Conservation (phyloP, 805 yeast species). For the Barnettozyma salicaria region DNA sequence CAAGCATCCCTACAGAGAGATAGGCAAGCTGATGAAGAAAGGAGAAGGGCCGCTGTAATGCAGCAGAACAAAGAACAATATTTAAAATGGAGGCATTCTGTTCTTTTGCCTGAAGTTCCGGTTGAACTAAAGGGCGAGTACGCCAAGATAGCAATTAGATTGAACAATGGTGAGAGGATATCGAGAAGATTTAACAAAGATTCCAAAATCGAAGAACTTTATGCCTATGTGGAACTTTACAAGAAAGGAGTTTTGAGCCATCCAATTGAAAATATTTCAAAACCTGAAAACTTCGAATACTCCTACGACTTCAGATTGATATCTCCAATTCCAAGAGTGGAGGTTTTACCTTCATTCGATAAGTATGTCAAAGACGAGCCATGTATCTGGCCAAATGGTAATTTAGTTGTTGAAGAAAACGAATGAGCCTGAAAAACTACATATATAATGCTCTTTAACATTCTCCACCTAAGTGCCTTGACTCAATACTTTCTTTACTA, state of each 20-base stretch:
- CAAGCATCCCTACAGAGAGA: constrained; percentile 66
- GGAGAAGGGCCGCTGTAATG: constrained; percentile 24
- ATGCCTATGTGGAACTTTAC: constrained; percentile 60
- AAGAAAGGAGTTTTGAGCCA: constrained; percentile 25
- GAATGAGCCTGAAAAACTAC: too few species aligned
- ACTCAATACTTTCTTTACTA: too few species aligned
- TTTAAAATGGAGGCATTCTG: constrained; percentile 42
- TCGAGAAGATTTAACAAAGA: constrained; percentile 42
- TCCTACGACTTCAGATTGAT: constrained; percentile 43
- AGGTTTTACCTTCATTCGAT: constrained; percentile 30
- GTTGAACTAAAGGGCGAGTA: constrained; percentile 23
- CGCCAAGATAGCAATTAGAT: constrained; percentile 66
- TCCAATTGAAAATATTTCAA: constrained; percentile 19
- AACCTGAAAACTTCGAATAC: constrained; percentile 39
- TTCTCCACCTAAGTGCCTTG: too few species aligned
- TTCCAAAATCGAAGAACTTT: constrained; percentile 53
- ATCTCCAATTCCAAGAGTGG: constrained; percentile 52
- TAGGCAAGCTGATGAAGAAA: constrained; percentile 43
- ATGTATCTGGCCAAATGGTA: constrained; percentile 59
- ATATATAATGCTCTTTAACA: too few species aligned
- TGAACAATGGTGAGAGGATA: constrained; percentile 56
- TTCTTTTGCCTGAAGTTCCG: constrained; percentile 29
- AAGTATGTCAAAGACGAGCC: constrained; percentile 36
- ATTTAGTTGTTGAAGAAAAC: constrained; percentile 43
- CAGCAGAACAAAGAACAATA: constrained; percentile 32